Evolutionary conservation across 176 grass and related monocot species (phyloP), one percentile per base, ranked within the genome.

Genomic region (Rhynchospora pubera): DNA sequence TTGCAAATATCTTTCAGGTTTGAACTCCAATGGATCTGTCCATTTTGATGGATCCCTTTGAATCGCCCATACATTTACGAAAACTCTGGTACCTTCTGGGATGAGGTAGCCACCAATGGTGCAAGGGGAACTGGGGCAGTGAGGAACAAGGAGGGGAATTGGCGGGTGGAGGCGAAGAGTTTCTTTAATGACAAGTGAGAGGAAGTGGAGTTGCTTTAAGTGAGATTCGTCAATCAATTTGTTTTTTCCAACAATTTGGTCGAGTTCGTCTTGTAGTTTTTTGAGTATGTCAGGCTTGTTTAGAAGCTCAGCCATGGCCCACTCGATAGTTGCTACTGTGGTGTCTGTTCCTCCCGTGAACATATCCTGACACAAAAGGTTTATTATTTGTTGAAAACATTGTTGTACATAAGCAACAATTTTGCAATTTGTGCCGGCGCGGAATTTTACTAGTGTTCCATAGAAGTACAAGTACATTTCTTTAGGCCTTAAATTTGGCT

Each of bases 31-130:
- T 5, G 85, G 85, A 24, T 91, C 83, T 43, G 50, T 56, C 89
- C 85, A 91, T 2, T 83, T 47, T 15, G 60, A 59, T 0, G 78
- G 67, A 16, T 91, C 71, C 55, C 83, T 69, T 1, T 87, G 83
- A 78, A 91, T 85, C 9, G 83, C 89, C 89, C 85, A 91, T 44
- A 79, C 70, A 55, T 91, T 91, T 12, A 85, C 21, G 23, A 91
- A 85, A 50, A 87, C 89, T 11, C 78, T 77, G 34, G 78, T 47
- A 47, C 85, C 85, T 56, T 73, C 13, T 6, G 85, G 89, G 42
- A 91, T 59, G 50, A 65, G 7, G 62, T 87, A 87, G 21, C 62
- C 79, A 7, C 62, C 79, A 15, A 87, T 51, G 24, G 71, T 69
- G 18, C 78, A 73, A 9, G 77, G 55, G 3, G 83, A 79, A 62